Evolutionary conservation across 2,329 filamentous ascomycete genomes (phyloP), one percentile per base, ranked within the genome.

Genomic region (Elsinoe fawcettii): DNA sequence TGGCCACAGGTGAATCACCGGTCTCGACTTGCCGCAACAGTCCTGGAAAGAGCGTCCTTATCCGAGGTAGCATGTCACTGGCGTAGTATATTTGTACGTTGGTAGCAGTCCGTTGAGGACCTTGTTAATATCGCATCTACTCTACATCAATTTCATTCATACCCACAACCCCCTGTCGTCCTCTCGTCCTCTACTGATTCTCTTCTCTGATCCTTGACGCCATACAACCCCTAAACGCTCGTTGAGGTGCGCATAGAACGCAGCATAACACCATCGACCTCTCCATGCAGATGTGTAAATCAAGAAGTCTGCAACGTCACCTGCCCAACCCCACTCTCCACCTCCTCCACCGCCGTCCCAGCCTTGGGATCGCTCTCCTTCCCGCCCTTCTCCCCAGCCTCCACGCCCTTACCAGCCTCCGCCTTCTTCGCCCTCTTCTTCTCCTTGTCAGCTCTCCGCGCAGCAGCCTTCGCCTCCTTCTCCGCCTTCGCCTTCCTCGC

Each of bases 381-480:
- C 2, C 86, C 86, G 57, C 86, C 80, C 70, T 87, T 87, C 79
- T 92, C 88, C 56, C 84, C 85, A 53, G 83, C 81, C 77, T 90
- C 88, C 49, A 96, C 81, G 58, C 87, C 84, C 76, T 92, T 90
- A n/a, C 62, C 61, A 9, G 59, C 71, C 57, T 77, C 80, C 68
- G 81, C 79, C 55, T 78, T 79, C 59, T 82, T 80, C 56, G 84
- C 82, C 69, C 90, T 85, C 69, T 76, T 75, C 5, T 72, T 68
- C 63, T 85, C 77, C 63, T 89, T 84, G 63, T 87, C 81, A 2
- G 80, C 82, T 70, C 85, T 83, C 56, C 80, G 75, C 2, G 76
- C 77, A 0, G 75, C 75, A 37, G 75, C 76, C 63, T 79, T 77
- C 27, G 79, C 75, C 43, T 82, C 85, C 66, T 86, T 86, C 63